Percentiles rank a stretch among this genome's conserved stretches.
Conservation (phyloP, 306 rosid genomes). For the Phaseolus lunatus region DNA sequence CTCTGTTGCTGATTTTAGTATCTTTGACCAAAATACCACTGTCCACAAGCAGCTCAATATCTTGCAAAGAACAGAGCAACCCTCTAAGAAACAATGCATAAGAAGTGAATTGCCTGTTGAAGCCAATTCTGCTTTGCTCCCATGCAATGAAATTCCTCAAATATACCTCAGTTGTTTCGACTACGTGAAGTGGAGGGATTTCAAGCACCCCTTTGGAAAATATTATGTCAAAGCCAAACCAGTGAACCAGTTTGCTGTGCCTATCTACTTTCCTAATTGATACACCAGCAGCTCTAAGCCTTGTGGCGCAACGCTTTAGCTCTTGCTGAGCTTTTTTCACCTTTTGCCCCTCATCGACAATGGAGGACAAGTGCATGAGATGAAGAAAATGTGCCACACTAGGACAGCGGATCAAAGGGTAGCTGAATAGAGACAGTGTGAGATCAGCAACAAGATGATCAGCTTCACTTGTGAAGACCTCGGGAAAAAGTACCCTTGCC, state of each 20-base stretch:
- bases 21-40: conserved; percentile 35
- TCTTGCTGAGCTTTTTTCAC: conserved; percentile 47
- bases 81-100: conserved; percentile 50
- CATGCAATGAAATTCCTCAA: conserved; percentile 51
- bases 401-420: conserved; percentile 38
- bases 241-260: background rate
- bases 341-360: conserved; percentile 35
- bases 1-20: conserved; percentile 18
- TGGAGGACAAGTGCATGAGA: conserved; percentile 48
- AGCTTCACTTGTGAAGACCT: background rate
- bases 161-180: conserved; percentile 39
- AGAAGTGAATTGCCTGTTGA: conserved; percentile 42
- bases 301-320: conserved; percentile 42
- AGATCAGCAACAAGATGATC: conserved; percentile 43
- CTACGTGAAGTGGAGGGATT: conserved; percentile 35
- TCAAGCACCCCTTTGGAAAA: conserved; percentile 41
- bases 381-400: conserved; percentile 47
- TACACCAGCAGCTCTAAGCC: conserved; percentile 45
- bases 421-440: conserved; percentile 38
- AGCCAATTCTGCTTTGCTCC: conserved; percentile 49
- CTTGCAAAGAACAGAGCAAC: conserved; percentile 41
- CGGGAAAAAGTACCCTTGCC: conserved; percentile 33
- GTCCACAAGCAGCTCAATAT: conserved; percentile 37
- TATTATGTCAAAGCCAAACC: conserved; percentile 36
- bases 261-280: conserved; percentile 33